Evolutionary conservation across 2,329 filamentous ascomycete genomes (phyloP).

Genomic region (Nemania sp.): DNA sequence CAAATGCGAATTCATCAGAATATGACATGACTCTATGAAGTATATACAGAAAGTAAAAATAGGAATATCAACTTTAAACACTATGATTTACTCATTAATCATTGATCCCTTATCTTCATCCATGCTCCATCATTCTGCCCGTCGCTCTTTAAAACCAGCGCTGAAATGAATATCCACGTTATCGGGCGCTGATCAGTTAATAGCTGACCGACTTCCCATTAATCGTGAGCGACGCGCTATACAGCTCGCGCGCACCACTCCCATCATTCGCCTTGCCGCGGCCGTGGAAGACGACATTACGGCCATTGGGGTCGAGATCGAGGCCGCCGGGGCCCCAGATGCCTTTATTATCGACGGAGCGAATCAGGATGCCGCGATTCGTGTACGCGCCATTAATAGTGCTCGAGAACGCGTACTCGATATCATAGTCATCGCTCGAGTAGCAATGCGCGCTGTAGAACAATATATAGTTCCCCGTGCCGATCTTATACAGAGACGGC

Average conservation of each 20-base stretch:
- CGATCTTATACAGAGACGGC: slow-evolving; percentile 37
- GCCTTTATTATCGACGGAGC: slow-evolving; percentile 34
- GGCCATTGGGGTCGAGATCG: slow-evolving; percentile 40
- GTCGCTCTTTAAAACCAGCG: background rate
- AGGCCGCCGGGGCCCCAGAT: slow-evolving; percentile 38
- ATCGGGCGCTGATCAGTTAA: background rate
- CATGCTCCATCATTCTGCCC: too few species aligned
- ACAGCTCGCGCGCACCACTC: slow-evolving; percentile 30
- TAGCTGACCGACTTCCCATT: slow-evolving; percentile 27
- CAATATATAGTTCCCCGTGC: slow-evolving; percentile 33
- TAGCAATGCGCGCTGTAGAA: slow-evolving; percentile 42
- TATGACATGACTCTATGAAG: too few species aligned
- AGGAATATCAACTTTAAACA: too few species aligned
- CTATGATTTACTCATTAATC: too few species aligned
- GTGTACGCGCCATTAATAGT: slow-evolving; percentile 37
- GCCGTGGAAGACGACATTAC: slow-evolving; percentile 37
- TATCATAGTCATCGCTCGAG: slow-evolving; percentile 40
- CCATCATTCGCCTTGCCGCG: slow-evolving; percentile 29
- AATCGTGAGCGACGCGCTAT: slow-evolving; percentile 33
- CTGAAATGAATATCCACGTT: background rate
- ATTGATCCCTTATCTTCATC: too few species aligned
- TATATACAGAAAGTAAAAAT: too few species aligned
- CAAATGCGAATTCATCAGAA: too few species aligned
- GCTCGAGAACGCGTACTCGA: slow-evolving; percentile 39
- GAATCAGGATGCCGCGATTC: slow-evolving; percentile 37